phyloP scores from a whole-genome alignment of 169 alveolate genomes.

The Cryptosporidium viatorum region DNA sequence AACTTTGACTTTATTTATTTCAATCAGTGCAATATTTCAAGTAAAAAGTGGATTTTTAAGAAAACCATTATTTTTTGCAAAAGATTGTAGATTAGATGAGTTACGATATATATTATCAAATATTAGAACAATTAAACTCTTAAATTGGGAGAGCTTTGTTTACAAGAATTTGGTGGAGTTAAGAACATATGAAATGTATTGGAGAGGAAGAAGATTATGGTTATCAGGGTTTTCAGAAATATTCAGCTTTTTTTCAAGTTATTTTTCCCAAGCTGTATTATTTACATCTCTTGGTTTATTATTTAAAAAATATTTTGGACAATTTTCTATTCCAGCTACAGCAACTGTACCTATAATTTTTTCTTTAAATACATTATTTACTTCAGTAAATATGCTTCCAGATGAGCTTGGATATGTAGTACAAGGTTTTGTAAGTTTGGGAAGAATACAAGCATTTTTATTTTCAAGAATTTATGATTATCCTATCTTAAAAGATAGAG shows the following conservation, averaged over 20 bases:
- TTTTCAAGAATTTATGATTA: constrained; percentile 47
- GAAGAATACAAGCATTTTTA: constrained; percentile 51
- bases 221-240: constrained; percentile 10
- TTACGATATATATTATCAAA: constrained; percentile 45
- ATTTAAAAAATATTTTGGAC: constrained; percentile 31
- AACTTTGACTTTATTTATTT: constrained; percentile 20
- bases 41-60: constrained; percentile 60
- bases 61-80: constrained; percentile 56
- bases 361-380: constrained; percentile 40
- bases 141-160: constrained; percentile 68
- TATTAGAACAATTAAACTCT: constrained; percentile 63
- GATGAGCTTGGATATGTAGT: constrained; percentile 56
- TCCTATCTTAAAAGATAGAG: constrained; percentile 34
- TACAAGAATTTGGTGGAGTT: constrained; percentile 42
- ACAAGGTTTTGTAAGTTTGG: constrained; percentile 55
- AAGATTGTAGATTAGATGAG: constrained; percentile 52
- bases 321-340: constrained; percentile 56
- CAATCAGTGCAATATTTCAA: constrained; percentile 27
- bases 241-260: constrained; percentile 38
- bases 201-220: constrained; percentile 49
- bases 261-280: constrained; percentile 38
- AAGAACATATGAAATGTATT: constrained; percentile 48
- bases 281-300: constrained; percentile 35
- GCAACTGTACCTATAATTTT: constrained; percentile 67
- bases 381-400: constrained; percentile 47